Evolutionary conservation across 192 early-diverging fungal genomes (phyloP).

Genomic region (Mortierella hygrophila): DNA sequence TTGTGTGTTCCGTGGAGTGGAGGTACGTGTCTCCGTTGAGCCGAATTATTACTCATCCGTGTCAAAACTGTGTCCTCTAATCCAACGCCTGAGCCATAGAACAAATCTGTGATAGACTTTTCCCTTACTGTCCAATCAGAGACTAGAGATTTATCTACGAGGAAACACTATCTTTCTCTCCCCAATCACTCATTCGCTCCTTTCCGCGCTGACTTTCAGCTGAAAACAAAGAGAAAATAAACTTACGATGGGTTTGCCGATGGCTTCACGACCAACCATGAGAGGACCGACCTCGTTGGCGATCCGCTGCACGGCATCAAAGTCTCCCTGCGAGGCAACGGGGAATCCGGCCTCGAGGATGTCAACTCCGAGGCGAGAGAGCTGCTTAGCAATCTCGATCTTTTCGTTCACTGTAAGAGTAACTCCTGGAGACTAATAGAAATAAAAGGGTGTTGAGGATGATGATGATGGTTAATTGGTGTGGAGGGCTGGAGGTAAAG

Average conservation of each 20-base stretch:
- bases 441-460: neutral
- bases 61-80: neutral
- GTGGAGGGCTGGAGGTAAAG: neutral
- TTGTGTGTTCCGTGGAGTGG: neutral
- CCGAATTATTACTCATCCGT: slow-evolving; percentile 9
- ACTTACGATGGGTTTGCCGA: slow-evolving; percentile 85
- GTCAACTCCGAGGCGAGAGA: slow-evolving; percentile 95
- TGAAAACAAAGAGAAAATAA: neutral
- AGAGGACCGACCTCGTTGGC: slow-evolving; percentile 92
- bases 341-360: slow-evolving; percentile 98
- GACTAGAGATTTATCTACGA: neutral
- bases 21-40: neutral
- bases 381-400: slow-evolving; percentile 92
- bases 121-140: neutral
- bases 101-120: neutral
- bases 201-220: neutral
- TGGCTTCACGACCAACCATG: slow-evolving; percentile 82
- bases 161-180: neutral
- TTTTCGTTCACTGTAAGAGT: slow-evolving; percentile 94
- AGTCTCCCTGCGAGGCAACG: slow-evolving; percentile 93
- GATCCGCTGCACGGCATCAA: slow-evolving; percentile 94
- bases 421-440: slow-evolving; percentile 90
- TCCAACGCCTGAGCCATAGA: neutral
- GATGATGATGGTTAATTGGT: neutral
- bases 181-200: neutral